phyloP scores from a whole-genome alignment of 306 rosid species.

The Bauhinia variegata region DNA sequence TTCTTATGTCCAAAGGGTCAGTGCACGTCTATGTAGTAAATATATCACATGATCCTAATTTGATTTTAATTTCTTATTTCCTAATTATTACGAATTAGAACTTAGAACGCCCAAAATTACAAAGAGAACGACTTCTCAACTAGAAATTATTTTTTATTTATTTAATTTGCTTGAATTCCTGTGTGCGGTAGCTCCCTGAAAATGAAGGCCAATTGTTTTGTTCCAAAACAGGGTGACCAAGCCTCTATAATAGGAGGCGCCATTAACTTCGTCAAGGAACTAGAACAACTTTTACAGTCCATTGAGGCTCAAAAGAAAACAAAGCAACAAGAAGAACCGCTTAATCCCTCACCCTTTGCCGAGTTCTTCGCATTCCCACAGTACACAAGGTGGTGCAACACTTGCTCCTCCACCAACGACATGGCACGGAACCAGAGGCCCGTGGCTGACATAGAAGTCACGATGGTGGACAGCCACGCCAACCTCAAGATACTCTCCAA shows the following conservation, averaged over 20 bases:
- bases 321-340: conserved; percentile 15
- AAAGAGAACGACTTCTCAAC: too few relatives aligned
- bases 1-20: conserved; percentile 91
- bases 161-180: too few relatives aligned
- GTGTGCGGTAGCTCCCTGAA: too few relatives aligned
- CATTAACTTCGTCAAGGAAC: conserved; percentile 86
- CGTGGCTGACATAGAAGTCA: conserved; percentile 83
- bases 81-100: too few relatives aligned
- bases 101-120: too few relatives aligned
- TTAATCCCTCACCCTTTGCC: conserved; percentile 46
- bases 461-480: conserved; percentile 85
- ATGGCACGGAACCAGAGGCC: conserved; percentile 40
- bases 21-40: conserved; percentile 31
- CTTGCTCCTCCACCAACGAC: conserved; percentile 20
- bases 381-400: conserved; percentile 55
- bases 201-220: background rate
- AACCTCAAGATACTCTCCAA: conserved; percentile 70
- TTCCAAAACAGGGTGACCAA: conserved; percentile 74
- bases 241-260: conserved; percentile 96
- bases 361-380: conserved; percentile 86
- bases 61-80: too few relatives aligned
- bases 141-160: too few relatives aligned
- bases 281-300: conserved; percentile 72
- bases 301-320: conserved; percentile 53
- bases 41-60: background rate